Percentiles rank a stretch among this genome's conserved stretches.
phyloP scores from a whole-genome alignment of 2,329 filamentous ascomycete genomes.

The Fusarium heterosporum region DNA sequence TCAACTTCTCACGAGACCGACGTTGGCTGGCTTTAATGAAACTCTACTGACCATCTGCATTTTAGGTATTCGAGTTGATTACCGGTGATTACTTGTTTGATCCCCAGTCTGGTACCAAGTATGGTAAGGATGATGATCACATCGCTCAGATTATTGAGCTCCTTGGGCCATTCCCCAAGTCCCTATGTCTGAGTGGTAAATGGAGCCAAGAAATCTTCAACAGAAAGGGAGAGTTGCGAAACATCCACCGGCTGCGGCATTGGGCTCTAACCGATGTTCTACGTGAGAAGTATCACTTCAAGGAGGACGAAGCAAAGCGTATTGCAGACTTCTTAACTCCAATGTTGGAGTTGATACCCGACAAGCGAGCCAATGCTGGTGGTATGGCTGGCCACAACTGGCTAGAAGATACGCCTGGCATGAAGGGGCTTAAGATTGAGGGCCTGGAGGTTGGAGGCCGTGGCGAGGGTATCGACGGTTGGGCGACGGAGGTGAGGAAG shows the following conservation, averaged over 20 bases:
- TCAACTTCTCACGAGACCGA: background rate
- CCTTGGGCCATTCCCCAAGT: constrained; percentile 91
- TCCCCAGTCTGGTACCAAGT: constrained; percentile 97
- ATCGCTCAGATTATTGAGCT: constrained; percentile 99
- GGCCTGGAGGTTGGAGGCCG: constrained; percentile 80
- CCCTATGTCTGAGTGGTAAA: constrained; percentile 90
- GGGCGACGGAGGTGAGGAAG: constrained; percentile 89
- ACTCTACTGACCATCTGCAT: constrained; percentile 20
- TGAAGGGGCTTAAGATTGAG: constrained; percentile 82
- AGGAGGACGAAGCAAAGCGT: constrained; percentile 79
- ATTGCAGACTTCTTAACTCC: constrained; percentile 86
- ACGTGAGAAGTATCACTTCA: constrained; percentile 96
- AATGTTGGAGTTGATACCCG: constrained; percentile 90
- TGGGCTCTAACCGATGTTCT: constrained; percentile 96
- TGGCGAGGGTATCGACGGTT: constrained; percentile 94
- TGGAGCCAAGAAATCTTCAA: constrained; percentile 99
- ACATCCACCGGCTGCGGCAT: constrained; percentile 95
- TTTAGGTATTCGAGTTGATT: constrained; percentile 93
- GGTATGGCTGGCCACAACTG: constrained; percentile 91
- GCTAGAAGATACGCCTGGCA: constrained; percentile 86
- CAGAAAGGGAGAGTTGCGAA: constrained; percentile 93
- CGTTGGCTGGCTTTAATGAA: background rate
- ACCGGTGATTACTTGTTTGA: constrained; percentile 99
- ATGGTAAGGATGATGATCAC: constrained; percentile 99
- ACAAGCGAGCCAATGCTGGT: constrained; percentile 91